A percentile compares a stretch with the other conserved stretches of the same genome.
Evolutionary conservation across 1,284 basidiomycete genomes (phyloP).

Genomic region (Microbotryum lychnidis-dioicae): DNA sequence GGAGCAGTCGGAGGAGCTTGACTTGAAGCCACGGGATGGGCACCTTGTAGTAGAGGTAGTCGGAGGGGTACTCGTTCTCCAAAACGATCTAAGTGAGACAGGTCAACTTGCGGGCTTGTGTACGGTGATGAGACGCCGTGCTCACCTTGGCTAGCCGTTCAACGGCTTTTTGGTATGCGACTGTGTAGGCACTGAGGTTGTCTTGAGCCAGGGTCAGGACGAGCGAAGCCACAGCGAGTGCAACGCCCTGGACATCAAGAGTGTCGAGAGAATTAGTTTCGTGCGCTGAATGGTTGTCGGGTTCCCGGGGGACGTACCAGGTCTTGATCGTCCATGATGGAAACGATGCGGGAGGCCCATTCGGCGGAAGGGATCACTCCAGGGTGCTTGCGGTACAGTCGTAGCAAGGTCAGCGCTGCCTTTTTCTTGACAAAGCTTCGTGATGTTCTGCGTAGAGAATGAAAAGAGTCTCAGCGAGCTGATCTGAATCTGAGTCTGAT

Average conservation of each 20-base stretch:
- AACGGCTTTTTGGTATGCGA: constrained; percentile 90
- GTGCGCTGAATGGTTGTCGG: not conserved
- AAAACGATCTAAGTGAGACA: constrained; percentile 64
- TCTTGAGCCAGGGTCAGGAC: constrained; percentile 95
- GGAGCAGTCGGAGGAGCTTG: constrained; percentile 82
- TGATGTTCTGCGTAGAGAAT: constrained; percentile 60
- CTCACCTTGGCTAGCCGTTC: constrained; percentile 75
- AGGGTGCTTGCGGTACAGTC: constrained; percentile 92
- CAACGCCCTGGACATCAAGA: constrained; percentile 61
- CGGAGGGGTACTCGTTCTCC: constrained; percentile 74
- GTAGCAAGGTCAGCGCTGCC: constrained; percentile 84
- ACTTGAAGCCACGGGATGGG: constrained; percentile 98
- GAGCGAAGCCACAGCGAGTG: constrained; percentile 83
- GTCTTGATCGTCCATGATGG: constrained; percentile 89
- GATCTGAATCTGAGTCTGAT: no score
- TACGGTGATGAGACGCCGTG: constrained; percentile 12
- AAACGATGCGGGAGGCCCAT: constrained; percentile 90
- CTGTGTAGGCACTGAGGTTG: constrained; percentile 75
- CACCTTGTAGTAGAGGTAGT: constrained; percentile 95
- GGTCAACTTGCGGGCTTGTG: not conserved
- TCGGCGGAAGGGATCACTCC: constrained; percentile 85
- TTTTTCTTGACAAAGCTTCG: constrained; percentile 96
- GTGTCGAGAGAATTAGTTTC: not conserved
- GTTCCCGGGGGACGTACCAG: constrained; percentile 48
- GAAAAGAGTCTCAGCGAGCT: not conserved